These are phyloP conservation scores for Syncephalastrum sp. DNA, from an alignment of 371 early-diverging fungal genomes.

Conservation along the genomic window DNA sequence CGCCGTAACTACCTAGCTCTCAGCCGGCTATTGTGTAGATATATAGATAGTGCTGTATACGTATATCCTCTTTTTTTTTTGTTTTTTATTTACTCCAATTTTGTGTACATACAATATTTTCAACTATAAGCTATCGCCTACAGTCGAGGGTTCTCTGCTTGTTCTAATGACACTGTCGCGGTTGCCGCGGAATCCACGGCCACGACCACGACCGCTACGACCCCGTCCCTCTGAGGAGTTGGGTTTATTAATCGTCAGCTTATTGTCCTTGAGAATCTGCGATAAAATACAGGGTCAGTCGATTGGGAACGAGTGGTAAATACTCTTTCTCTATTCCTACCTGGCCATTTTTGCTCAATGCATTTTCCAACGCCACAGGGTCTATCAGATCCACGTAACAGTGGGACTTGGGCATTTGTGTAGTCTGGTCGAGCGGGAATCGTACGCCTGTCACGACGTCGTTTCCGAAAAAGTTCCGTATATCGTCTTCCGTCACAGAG, in stretches of 20 bases:
- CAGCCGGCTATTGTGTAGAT: too few relatives aligned
- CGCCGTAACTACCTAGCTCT: too few relatives aligned
- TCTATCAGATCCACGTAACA: slow-evolving; percentile 48
- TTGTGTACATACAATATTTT: too few relatives aligned
- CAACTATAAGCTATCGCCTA: slow-evolving; percentile 1
- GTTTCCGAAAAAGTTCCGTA: slow-evolving; percentile 43
- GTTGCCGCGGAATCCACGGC: slow-evolving; percentile 35
- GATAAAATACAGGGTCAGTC: neutral
- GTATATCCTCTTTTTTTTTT: too few relatives aligned
- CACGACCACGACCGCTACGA: slow-evolving; percentile 23
- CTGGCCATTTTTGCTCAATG: slow-evolving; percentile 40
- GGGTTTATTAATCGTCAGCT: slow-evolving; percentile 43
- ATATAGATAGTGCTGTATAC: too few relatives aligned
- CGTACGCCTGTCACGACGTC: slow-evolving; percentile 44
- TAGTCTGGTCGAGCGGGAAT: slow-evolving; percentile 42
- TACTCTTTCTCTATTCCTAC: slow-evolving; percentile 2
- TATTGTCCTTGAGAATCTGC: slow-evolving; percentile 35
- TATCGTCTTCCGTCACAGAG: slow-evolving; percentile 44
- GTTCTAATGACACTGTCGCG: slow-evolving; percentile 8
- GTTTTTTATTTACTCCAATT: too few relatives aligned
- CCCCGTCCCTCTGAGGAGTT: slow-evolving; percentile 27
- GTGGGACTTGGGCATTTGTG: slow-evolving; percentile 42
- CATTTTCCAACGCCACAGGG: slow-evolving; percentile 35
- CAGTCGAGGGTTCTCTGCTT: slow-evolving; percentile 5
- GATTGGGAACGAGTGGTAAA: neutral